A percentile compares a stretch with the other conserved stretches of the same genome.
These are phyloP conservation scores for Lasiosphaeriaceae sp. DNA, from an alignment of 495 filamentous ascomycete species.

Conservation along the genomic window DNA sequence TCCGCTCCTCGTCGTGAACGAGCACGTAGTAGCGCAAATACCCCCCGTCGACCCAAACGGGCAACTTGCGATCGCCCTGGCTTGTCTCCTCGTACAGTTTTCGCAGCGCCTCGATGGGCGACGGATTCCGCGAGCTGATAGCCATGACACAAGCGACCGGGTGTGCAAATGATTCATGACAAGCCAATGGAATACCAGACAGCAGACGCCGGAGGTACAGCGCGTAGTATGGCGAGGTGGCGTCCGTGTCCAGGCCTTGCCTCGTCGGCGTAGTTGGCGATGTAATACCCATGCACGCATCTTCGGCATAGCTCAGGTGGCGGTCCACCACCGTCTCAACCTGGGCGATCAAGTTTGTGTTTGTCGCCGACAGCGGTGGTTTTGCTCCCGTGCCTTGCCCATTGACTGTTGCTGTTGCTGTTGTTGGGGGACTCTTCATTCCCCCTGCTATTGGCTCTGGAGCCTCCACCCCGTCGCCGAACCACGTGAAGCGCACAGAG, in stretches of 20 bases:
- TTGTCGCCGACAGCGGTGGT: background rate
- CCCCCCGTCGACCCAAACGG: constrained; percentile 80
- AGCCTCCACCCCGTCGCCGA: constrained; percentile 57
- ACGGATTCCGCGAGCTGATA: constrained; percentile 78
- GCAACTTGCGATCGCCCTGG: constrained; percentile 61
- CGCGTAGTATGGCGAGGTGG: constrained; percentile 64
- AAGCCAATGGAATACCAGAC: constrained; percentile 67
- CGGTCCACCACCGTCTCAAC: constrained; percentile 52
- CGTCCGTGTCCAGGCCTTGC: constrained; percentile 34
- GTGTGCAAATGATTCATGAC: constrained; percentile 91
- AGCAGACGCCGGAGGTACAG: constrained; percentile 79
- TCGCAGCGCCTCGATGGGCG: constrained; percentile 78
- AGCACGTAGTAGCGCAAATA: constrained; percentile 94
- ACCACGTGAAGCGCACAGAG: constrained; percentile 74
- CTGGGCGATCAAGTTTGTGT: constrained; percentile 19
- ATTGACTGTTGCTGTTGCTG: background rate
- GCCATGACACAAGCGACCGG: constrained; percentile 95
- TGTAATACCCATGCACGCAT: constrained; percentile 37
- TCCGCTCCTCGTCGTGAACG: constrained; percentile 93
- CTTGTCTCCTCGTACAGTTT: constrained; percentile 75
- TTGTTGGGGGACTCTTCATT: constrained; percentile 29
- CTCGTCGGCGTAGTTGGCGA: constrained; percentile 34
- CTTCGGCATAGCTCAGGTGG: constrained; percentile 50
- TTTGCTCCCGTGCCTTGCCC: background rate
- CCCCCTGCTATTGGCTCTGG: constrained; percentile 35